Base-by-base conservation (phyloP, 1,284 basidiomycete genomes). In the Ustilago vetiveriae region DNA sequence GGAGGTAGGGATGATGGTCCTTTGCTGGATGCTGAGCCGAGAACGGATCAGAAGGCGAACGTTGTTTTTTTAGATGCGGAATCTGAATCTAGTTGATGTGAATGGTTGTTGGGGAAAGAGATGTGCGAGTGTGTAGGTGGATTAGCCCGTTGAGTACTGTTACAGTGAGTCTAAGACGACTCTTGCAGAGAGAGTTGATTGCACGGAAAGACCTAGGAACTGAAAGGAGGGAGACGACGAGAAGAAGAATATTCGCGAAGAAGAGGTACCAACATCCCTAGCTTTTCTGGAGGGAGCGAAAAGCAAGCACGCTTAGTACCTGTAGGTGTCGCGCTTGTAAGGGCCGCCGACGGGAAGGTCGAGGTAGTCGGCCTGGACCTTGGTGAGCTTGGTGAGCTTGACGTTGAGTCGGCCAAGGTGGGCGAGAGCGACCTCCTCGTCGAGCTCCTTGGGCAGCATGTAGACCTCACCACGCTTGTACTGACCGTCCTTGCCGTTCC, bases 351-450 rank as follows among this genome's bases (percentile, higher is more conserved):
- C 85, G 68, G 92, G 92, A 70, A 98, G 88, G 84, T 94, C 94
- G 75, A 98, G 89, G 88, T 98, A 98, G 62, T 87, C 86, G 80
- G 92, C 88, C 86, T 98, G 95, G 67, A 86, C 87, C 19, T 86
- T 51, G 49, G 88, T 86, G 78, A 98, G 87, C 75, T 85, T 86
- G 68, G 96, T 97, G 83, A 98, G 88, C 86, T 94, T 94, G 85
- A 97, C 92, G 82, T 91, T 91, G 82, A 97, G 88, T 83, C 92
- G 90, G 57, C 86, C 87, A 59, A 98, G 87, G 85, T 99, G 95
- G 53, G 95, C 92, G 75, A 92, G 90, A 32, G 96, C 95, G 78
- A 98, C 96, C 85, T 98, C 95, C 87, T 99, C 95, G 82, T 99
- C 95, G 76, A 98, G 90, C 71, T 91, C 89, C 88, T 99, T 98